Evolutionary conservation across 495 filamentous ascomycete species (phyloP).

Genomic region (Astrocystis sublimbata): DNA sequence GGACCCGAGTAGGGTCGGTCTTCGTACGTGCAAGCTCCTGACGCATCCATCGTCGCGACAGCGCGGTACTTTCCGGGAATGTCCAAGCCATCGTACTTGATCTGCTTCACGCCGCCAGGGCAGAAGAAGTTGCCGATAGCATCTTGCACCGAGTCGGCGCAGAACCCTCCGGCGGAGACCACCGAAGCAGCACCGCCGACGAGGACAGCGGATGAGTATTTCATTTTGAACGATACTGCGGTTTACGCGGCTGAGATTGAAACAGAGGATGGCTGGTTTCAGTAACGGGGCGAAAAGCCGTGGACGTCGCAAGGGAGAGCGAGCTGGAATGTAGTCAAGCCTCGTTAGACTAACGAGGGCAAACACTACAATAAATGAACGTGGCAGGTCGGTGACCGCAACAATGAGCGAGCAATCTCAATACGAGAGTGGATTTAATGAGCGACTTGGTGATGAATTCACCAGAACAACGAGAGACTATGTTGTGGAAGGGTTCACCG

Average conservation of each 20-base stretch:
- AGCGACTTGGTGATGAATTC: constrained; percentile 35
- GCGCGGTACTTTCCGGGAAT: constrained; percentile 58
- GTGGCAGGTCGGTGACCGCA: constrained; percentile 21
- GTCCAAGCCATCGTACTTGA: constrained; percentile 62
- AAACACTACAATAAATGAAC: constrained; percentile 23
- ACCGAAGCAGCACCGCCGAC: constrained; percentile 31
- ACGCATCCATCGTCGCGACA: constrained; percentile 58
- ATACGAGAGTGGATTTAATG: constrained; percentile 29
- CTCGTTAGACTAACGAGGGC: constrained; percentile 6
- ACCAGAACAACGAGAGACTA: constrained; percentile 35
- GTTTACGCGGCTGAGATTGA: background rate
- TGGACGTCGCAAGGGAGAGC: background rate
- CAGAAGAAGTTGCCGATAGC: constrained; percentile 57
- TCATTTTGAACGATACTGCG: constrained; percentile 21
- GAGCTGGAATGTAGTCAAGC: constrained; percentile 14
- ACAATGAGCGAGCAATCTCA: constrained; percentile 21
- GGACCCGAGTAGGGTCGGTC: constrained; percentile 54
- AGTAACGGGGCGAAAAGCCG: background rate
- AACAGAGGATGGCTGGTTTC: background rate
- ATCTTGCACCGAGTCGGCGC: constrained; percentile 29
- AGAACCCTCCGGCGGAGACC: constrained; percentile 29
- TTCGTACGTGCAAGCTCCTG: constrained; percentile 54
- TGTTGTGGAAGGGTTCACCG: constrained; percentile 23
- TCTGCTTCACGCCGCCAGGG: constrained; percentile 51
- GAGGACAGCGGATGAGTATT: constrained; percentile 26